Base-by-base conservation (phyloP, 2,329 filamentous ascomycete species). In the Cladorrhinum sp. region DNA sequence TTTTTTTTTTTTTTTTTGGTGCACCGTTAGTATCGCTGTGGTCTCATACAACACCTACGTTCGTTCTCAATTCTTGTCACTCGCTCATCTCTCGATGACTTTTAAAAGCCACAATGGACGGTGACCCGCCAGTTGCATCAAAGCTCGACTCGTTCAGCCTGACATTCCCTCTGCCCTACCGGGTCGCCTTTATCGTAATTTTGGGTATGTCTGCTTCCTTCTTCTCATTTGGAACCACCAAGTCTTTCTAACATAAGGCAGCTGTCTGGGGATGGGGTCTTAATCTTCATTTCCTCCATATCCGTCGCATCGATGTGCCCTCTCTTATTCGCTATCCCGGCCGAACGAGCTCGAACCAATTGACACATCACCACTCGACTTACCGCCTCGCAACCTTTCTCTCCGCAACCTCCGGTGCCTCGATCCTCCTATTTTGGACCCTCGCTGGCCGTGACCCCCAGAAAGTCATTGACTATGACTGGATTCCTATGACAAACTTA, bases 211-310 rank as follows among this genome's bases (percentile, higher is more conserved):
- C 25, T 29, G 25, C 32, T 36, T 36, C 32, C 16, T 12, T 9
- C 32, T 36, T 9, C 32, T 36, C 9, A 49, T 23, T 52, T 22
- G 23, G 20, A 48, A 23, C 13, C 45, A 3, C 41, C 48, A 62
- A 24, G 3, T 20, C 55, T 10, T 45, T 18, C n/a, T 53, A 20
- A 50, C 55, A 16, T 24, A 2, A 24, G 2, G 12, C 61, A 96
- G 92, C 91, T 68, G 88, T 96, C 70, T 98, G 93, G 93, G 92
- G 91, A 73, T 99, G 93, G 92, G 92, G 89, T 66, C 76, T 90
- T 68, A 98, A 97, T 78, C 85, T 98, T 45, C 92, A 97, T 73
- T 93, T 91, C 77, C 86, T 98, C 62, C 82, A 88, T 69, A 77
- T 85, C 61, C 80, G 87, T 70, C 90, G 90, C 72, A 96, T 99